phyloP scores from a whole-genome alignment of 1,284 basidiomycete species.

The Lentinus polychrous region DNA sequence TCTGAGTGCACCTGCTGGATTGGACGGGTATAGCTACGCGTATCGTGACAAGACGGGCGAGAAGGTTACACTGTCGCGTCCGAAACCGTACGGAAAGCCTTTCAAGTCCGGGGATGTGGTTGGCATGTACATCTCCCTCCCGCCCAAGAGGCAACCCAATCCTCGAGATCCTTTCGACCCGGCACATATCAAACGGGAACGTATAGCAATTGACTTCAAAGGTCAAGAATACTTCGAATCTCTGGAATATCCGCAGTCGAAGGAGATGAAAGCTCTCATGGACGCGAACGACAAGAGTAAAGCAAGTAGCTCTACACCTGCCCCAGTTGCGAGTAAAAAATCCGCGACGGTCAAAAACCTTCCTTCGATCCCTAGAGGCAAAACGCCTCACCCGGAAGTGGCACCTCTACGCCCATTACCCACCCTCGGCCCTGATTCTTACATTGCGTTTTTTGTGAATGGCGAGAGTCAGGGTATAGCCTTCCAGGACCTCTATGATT shows the following conservation, averaged over 20 bases:
- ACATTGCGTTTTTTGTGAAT: constrained; percentile 89
- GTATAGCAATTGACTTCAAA: constrained; percentile 91
- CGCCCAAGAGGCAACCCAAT: constrained; percentile 51
- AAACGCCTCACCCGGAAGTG: constrained; percentile 24
- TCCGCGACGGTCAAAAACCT: constrained; percentile 59
- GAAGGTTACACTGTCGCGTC: constrained; percentile 80
- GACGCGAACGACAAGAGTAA: constrained; percentile 45
- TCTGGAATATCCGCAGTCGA: constrained; percentile 84
- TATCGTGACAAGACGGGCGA: constrained; percentile 89
- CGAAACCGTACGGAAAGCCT: constrained; percentile 67
- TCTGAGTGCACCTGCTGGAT: constrained; percentile 87
- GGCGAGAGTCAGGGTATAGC: constrained; percentile 84
- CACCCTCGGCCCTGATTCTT: constrained; percentile 58
- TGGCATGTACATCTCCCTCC: constrained; percentile 90
- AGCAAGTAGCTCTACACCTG: constrained; percentile 45
- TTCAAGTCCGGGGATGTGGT: constrained; percentile 86
- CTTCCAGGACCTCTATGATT: constrained; percentile 88
- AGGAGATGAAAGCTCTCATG: constrained; percentile 90
- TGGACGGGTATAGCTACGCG: constrained; percentile 93
- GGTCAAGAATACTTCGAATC: constrained; percentile 97
- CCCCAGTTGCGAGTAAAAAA: constrained; percentile 58
- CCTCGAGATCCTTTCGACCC: constrained; percentile 62
- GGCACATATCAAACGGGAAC: constrained; percentile 74
- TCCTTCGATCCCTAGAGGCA: constrained; percentile 31
- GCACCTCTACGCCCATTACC: constrained; percentile 61